phyloP scores from a whole-genome alignment of 371 early-diverging fungal genomes.

The Circinella umbellata region DNA sequence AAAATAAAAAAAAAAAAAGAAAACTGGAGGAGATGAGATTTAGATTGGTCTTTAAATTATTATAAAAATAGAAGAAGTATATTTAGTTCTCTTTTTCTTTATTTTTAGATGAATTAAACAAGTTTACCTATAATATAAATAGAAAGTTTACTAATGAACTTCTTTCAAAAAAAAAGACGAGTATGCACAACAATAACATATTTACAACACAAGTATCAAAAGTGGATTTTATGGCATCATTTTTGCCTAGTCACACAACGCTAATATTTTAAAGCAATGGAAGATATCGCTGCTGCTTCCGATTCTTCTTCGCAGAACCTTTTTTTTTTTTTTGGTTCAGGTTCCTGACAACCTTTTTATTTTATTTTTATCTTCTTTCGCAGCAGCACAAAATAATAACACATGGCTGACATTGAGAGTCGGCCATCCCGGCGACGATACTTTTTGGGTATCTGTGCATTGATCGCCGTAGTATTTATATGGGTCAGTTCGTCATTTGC shows the following conservation, averaged over 20 bases:
- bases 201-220: too few relatives aligned
- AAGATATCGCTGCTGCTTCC: too few relatives aligned
- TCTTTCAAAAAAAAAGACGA: background rate
- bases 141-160: too few relatives aligned
- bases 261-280: too few relatives aligned
- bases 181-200: too few relatives aligned
- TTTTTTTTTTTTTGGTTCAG: background rate
- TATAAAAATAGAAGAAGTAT: background rate
- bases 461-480: conserved; percentile 76
- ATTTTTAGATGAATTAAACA: too few relatives aligned
- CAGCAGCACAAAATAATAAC: background rate
- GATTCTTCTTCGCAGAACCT: background rate
- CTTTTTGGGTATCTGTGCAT: conserved; percentile 62
- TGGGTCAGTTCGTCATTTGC: conserved; percentile 88
- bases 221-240: background rate
- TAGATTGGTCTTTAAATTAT: too few relatives aligned
- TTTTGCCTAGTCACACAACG: conserved; percentile 1
- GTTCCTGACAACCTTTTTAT: conserved; percentile 4
- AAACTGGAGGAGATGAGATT: too few relatives aligned
- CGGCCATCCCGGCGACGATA: conserved; percentile 41
- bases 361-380: background rate
- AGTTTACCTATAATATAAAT: too few relatives aligned
- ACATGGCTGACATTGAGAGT: conserved; percentile 7
- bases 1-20: too few relatives aligned
- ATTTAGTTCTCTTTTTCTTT: background rate